Base-by-base conservation (phyloP, 495 filamentous ascomycete species). In the Xylaria venustula region DNA sequence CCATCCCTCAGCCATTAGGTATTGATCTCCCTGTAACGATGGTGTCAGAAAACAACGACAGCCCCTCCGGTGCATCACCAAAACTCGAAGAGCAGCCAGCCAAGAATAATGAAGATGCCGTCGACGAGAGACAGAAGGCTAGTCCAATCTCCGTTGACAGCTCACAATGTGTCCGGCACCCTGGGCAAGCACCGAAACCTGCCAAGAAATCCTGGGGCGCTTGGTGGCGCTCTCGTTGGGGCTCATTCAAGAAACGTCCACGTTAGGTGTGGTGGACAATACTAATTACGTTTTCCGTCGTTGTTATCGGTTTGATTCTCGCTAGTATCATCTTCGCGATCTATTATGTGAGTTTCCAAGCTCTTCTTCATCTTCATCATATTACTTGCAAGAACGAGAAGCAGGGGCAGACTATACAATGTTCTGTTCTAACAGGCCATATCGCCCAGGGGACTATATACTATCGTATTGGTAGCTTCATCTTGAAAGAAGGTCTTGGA, bases 181-280 rank as follows among this genome's bases (percentile, higher is more conserved):
- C 15, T 1, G 32, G 17, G 0, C 40, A 54, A 52, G 50, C 32
- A 30, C 22, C 22, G 28, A 48, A 61, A 19, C 44, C 36, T 17
- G 30, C 54, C 32, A 30, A 41, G 11, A 19, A 37, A 14, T 30
- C 28, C 20, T 61, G 58, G 40, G 40, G 26, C 14, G 28, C 28
- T 9, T 23, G 50, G 50, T 54, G 28, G 6, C 7, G n/a, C 12
- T 8, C 23, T 9, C 49, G 44, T 11, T 54, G 50, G 58, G 47
- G 58, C 15, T 17, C 23, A 12, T 40, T 61, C 50, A 22, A 54
- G 32, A 37, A 47, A 19, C 48, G 40, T 23, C 58, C 58, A 22
- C 58, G 23, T 23, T 54, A 60, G 58, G 41, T 53, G 28, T 48
- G 45, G 42, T 61, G 40, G 49, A n/a, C 41, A 32, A 36, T 54